phyloP scores from a whole-genome alignment of 441 rosid genomes.

The Gossypium davidsonii region DNA sequence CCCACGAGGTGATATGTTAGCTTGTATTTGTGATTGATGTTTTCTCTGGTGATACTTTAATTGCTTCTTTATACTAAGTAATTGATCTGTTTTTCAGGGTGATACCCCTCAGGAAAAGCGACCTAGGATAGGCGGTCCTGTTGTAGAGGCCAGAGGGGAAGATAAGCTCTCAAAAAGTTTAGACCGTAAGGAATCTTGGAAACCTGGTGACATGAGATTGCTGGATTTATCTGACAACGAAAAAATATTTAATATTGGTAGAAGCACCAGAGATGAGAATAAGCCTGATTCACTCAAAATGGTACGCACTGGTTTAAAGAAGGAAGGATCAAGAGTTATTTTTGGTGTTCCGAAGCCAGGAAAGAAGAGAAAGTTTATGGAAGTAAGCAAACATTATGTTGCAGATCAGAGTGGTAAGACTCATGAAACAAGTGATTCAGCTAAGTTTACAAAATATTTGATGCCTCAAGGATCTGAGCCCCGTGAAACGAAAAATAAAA shows the following conservation, averaged over 20 bases:
- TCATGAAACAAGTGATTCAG: constrained; percentile 49
- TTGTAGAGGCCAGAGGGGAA: constrained; percentile 40
- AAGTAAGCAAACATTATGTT: constrained; percentile 87
- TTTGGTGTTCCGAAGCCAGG: constrained; percentile 98
- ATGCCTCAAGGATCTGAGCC: constrained; percentile 63
- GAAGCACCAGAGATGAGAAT: constrained; percentile 39
- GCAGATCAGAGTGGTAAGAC: constrained; percentile 44
- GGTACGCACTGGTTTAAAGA: constrained; percentile 70
- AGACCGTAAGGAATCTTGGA: constrained; percentile 33
- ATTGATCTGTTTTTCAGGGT: constrained; percentile 49
- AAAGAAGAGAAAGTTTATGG: constrained; percentile 96
- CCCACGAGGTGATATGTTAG: constrained; percentile 43
- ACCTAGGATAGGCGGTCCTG: constrained; percentile 41
- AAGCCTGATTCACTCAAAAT: constrained; percentile 47
- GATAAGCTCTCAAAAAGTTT: constrained; percentile 36
- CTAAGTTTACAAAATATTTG: constrained; percentile 52
- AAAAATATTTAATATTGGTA: constrained; percentile 65
- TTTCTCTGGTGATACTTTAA: constrained; percentile 3
- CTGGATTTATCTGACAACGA: constrained; percentile 52
- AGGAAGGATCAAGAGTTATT: constrained; percentile 71
- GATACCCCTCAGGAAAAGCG: constrained; percentile 87
- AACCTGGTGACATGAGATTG: constrained; percentile 43
- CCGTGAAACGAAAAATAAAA: constrained; percentile 57
- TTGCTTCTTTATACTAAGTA: constrained; percentile 18
- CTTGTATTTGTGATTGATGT: constrained; percentile 1